Conservation (phyloP, 345 rosid genomes). For the Combretum micranthum region DNA sequence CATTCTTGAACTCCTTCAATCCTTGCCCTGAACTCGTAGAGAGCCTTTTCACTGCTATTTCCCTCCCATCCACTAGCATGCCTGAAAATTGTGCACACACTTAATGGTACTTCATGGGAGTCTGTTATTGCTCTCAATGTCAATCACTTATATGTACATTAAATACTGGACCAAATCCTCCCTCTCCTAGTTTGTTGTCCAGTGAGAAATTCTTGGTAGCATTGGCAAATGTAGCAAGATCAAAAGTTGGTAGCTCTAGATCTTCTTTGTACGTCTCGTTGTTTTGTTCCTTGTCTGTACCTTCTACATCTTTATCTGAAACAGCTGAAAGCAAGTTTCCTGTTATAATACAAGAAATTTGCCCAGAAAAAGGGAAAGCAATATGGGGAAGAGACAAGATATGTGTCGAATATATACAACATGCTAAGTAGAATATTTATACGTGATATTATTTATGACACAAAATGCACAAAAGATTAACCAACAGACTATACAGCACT, state of each 20-base stretch:
- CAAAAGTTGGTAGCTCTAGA: constrained; percentile 14
- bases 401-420: too few relatives aligned
- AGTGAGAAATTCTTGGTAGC: constrained; percentile 29
- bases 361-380: too few relatives aligned
- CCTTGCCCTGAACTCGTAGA: constrained; percentile 40
- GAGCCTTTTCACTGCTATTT: constrained; percentile 48
- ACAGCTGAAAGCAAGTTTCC: neutral
- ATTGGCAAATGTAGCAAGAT: constrained; percentile 7
- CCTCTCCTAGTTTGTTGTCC: constrained; percentile 30
- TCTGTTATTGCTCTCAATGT: neutral
- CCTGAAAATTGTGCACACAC: constrained; percentile 16
- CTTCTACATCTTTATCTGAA: neutral
- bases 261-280: constrained; percentile 11
- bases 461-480: too few relatives aligned
- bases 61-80: constrained; percentile 24
- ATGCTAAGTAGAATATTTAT: too few relatives aligned
- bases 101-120: neutral
- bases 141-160: neutral
- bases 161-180: constrained; percentile 36
- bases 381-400: too few relatives aligned
- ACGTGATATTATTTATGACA: too few relatives aligned
- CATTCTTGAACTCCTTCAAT: constrained; percentile 34
- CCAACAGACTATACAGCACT: too few relatives aligned
- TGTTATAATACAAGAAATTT: too few relatives aligned
- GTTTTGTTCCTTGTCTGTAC: constrained; percentile 1